Percentiles rank a stretch among this genome's conserved stretches.
Evolutionary conservation across 139 green algal species (phyloP).

Genomic region (Tetraselmis striata): DNA sequence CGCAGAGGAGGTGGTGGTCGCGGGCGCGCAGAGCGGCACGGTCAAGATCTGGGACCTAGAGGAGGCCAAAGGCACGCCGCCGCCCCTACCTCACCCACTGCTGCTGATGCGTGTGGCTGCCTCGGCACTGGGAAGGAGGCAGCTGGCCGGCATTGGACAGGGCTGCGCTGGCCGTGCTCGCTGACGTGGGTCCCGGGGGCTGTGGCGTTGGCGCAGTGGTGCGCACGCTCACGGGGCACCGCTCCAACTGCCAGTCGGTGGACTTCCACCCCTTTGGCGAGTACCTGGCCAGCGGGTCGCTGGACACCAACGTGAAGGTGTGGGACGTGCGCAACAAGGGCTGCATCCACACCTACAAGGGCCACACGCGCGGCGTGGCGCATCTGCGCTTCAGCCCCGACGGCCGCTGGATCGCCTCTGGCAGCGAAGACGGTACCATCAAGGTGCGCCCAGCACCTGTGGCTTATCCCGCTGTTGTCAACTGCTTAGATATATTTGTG

Average conservation of each 20-base stretch:
- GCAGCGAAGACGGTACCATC: slow-evolving; percentile 54
- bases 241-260: slow-evolving; percentile 52
- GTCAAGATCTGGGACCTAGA: slow-evolving; percentile 80
- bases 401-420: slow-evolving; percentile 66
- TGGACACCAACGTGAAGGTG: slow-evolving; percentile 72
- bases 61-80: slow-evolving; percentile 57
- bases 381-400: slow-evolving; percentile 70
- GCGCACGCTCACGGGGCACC: slow-evolving; percentile 61
- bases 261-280: slow-evolving; percentile 60
- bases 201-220: slow-evolving; percentile 44
- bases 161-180: no score
- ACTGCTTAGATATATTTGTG: no score
- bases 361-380: slow-evolving; percentile 50
- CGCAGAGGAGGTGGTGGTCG: slow-evolving; percentile 62
- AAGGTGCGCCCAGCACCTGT: no score
- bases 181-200: no score
- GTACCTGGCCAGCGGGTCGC: slow-evolving; percentile 51
- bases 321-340: slow-evolving; percentile 69
- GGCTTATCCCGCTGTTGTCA: no score
- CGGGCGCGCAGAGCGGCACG: slow-evolving; percentile 53
- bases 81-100: no score
- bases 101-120: background rate
- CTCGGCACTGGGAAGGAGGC: background rate
- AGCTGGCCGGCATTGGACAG: no score
- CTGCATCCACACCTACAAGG: slow-evolving; percentile 68